Percentiles rank a stretch among this genome's conserved stretches.
Conservation (phyloP, 345 rosid genomes). For the Murraya koenigii region DNA sequence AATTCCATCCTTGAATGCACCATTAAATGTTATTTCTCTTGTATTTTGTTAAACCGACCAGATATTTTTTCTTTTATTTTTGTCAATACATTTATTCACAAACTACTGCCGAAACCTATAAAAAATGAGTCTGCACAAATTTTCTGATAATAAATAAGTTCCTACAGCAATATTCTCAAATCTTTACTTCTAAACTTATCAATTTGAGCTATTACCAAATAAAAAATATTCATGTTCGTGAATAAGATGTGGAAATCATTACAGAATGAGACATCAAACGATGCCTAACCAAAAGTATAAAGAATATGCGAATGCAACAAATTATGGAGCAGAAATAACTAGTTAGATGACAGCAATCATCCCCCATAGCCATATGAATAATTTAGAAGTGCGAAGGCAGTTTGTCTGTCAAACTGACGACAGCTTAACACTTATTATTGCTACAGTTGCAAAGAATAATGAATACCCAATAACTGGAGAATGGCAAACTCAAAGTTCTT, state of each 20-base stretch:
- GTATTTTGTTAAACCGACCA: neutral
- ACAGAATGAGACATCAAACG: neutral
- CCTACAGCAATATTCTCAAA: neutral
- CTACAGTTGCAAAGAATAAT: neutral
- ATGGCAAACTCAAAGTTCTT: neutral
- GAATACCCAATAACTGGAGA: neutral
- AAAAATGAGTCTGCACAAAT: neutral
- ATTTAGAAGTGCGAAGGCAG: neutral
- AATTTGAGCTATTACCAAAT: neutral
- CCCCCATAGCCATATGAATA: neutral
- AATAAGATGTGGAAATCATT: neutral
- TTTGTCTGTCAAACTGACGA: neutral
- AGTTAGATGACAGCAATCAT: too few relatives aligned
- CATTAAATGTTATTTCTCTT: neutral
- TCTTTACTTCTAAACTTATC: neutral
- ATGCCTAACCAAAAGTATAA: neutral
- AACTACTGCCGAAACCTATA: neutral
- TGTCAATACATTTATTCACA: neutral
- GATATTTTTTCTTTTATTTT: neutral
- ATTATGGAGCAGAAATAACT: neutral
- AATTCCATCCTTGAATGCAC: neutral
- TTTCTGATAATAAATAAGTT: neutral
- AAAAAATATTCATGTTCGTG: neutral
- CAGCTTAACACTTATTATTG: neutral
- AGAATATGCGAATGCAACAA: neutral